A percentile compares a stretch with the other conserved stretches of the same genome.
Evolutionary conservation across 2,329 filamentous ascomycete species (phyloP).

Genomic region (Hymenoscyphus scutula): DNA sequence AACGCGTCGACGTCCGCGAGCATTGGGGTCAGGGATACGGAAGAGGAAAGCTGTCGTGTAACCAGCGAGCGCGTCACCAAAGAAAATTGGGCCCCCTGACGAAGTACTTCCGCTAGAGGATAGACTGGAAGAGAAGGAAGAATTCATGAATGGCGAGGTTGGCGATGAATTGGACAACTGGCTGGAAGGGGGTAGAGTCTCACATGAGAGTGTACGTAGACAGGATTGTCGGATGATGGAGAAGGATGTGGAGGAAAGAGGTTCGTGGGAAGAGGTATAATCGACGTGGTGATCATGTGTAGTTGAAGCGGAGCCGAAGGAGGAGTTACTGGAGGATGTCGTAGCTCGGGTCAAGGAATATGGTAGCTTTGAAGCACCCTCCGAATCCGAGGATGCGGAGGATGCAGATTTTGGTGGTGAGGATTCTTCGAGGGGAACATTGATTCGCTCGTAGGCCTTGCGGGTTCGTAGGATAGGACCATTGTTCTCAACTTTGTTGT

Average conservation of each 20-base stretch:
- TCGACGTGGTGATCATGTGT: constrained; percentile 64
- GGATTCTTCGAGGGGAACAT: constrained; percentile 34
- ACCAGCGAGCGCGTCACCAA: constrained; percentile 62
- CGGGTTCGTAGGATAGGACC: constrained; percentile 59
- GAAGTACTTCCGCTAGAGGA: constrained; percentile 45
- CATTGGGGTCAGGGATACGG: constrained; percentile 65
- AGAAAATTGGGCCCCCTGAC: constrained; percentile 66
- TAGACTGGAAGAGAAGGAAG: constrained; percentile 39
- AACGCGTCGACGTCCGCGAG: constrained; percentile 65
- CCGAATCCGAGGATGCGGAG: constrained; percentile 29
- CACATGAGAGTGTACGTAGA: constrained; percentile 63
- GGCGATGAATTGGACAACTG: constrained; percentile 39
- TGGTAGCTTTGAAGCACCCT: constrained; percentile 26
- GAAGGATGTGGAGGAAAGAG: constrained; percentile 59
- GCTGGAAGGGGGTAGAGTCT: constrained; percentile 57
- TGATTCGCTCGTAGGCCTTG: constrained; percentile 58
- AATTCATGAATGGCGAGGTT: constrained; percentile 42
- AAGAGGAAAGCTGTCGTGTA: constrained; percentile 72
- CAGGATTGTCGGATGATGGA: constrained; percentile 66
- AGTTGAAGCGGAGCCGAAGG: constrained; percentile 44
- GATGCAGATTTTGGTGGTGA: constrained; percentile 33
- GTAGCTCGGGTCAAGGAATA: constrained; percentile 21
- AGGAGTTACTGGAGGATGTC: constrained; percentile 33
- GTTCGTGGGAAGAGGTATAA: constrained; percentile 68
- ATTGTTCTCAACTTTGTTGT: constrained; percentile 24